Conservation (phyloP, 2,329 filamentous ascomycete species). For the Fusarium hainanense region DNA sequence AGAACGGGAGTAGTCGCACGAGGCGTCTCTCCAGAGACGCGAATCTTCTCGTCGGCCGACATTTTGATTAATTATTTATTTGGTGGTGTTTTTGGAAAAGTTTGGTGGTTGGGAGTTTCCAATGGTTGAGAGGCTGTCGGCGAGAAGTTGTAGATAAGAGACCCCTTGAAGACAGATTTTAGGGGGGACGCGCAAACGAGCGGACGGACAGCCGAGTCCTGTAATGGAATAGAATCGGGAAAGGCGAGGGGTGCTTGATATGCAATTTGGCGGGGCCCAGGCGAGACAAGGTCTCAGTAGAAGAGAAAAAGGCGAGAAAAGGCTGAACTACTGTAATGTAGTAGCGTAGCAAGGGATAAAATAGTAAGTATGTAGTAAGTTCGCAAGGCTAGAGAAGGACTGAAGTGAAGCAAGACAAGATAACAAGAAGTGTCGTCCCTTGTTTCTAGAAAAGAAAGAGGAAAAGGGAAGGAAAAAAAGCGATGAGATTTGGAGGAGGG, state of each 20-base stretch:
- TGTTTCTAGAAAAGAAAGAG: constrained; percentile 34
- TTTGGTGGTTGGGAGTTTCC: constrained; percentile 15
- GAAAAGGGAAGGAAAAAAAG: constrained; percentile 10
- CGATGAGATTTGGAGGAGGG: neutral
- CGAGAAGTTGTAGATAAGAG: constrained; percentile 42
- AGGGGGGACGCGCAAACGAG: constrained; percentile 54
- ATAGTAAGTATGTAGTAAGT: constrained; percentile 4
- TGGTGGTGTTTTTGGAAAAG: constrained; percentile 46
- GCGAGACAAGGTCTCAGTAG: constrained; percentile 40
- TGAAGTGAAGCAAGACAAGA: constrained; percentile 38
- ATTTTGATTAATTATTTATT: constrained; percentile 58
- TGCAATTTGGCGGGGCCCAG: constrained; percentile 52
- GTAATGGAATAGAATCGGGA: constrained; percentile 43
- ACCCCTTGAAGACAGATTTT: constrained; percentile 48
- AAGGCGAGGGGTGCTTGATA: constrained; percentile 49
- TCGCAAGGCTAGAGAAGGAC: constrained; percentile 31
- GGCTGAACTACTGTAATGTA: constrained; percentile 19
- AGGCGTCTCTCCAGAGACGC: constrained; percentile 81
- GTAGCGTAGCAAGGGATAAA: constrained; percentile 34
- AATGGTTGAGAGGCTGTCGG: constrained; percentile 27
- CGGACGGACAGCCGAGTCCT: constrained; percentile 53
- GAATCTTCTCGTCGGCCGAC: constrained; percentile 78
- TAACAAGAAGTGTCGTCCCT: constrained; percentile 35
- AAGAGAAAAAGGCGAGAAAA: constrained; percentile 48
- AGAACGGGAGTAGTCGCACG: constrained; percentile 73